Conservation (phyloP, 208 protist genomes). For the Leishmania guyanensis region DNA sequence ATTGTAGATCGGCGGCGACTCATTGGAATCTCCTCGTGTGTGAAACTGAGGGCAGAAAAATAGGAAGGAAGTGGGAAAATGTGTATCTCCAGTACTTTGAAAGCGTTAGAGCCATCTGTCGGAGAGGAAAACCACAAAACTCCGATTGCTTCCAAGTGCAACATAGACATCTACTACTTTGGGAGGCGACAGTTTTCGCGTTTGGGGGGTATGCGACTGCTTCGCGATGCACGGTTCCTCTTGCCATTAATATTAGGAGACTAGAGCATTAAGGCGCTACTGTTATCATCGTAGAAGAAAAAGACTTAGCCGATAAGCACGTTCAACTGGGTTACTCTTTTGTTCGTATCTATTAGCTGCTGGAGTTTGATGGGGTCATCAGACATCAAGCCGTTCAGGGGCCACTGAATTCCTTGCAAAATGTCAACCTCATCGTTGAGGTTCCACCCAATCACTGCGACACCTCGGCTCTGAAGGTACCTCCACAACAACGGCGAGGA, state of each 20-base stretch:
- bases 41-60: slow-evolving; percentile 2
- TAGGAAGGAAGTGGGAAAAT: neutral
- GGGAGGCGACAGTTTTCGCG: neutral
- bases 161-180: neutral
- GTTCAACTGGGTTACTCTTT: neutral
- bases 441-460: slow-evolving; percentile 79
- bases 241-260: neutral
- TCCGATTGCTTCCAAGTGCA: too few relatives aligned
- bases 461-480: slow-evolving; percentile 68
- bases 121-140: neutral
- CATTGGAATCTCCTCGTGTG: neutral
- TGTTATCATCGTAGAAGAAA: neutral
- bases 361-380: slow-evolving; percentile 53
- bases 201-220: neutral
- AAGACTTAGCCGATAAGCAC: slow-evolving; percentile 6
- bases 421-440: slow-evolving; percentile 75
- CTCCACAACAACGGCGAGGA: slow-evolving; percentile 67
- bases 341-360: slow-evolving; percentile 12
- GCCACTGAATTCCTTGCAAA: slow-evolving; percentile 41
- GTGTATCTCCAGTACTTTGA: neutral
- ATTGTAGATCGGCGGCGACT: neutral
- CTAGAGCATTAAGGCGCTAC: neutral
- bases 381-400: slow-evolving; percentile 79
- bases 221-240: neutral
- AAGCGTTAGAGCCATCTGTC: neutral